Evolutionary conservation across 2,329 filamentous ascomycete genomes (phyloP), one percentile per base, ranked within the genome.

Genomic region (Fusarium dimerum): DNA sequence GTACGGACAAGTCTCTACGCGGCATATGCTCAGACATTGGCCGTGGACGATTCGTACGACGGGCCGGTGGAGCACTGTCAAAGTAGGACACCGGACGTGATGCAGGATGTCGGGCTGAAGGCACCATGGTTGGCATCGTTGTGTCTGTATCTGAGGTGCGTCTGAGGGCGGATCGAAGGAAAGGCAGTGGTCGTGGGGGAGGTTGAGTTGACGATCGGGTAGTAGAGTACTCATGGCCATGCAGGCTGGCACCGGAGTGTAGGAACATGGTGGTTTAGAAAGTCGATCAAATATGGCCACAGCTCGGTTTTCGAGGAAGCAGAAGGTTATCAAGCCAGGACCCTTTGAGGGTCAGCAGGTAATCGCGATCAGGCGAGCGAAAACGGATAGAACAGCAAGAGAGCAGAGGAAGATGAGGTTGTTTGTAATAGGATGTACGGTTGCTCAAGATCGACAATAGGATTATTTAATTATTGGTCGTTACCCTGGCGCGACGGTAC

Each of bases 211-310:
- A 60, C 20, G 68, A 51, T 48, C 69, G 63, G 42, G 70, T 68
- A 51, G 69, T 68, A 30, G 80, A 82, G 61, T 80, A 84, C 65
- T 84, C 81, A 64, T 84, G 82, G 66, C 81, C 82, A 64, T 85
- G 81, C 17, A 85, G 73, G 68, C 81, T 79, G 45, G 82, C 82
- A 43, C 80, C 82, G 16, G 80, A 75, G 62, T 85, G 82, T 34
- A 85, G 71, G 64, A 85, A 82, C 82, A 85, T 85, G 57, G 55
- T 70, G 55, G 40, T 56, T 53, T 52, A 51, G 53, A 45, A 48
- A 32, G n/a, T 52, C 49, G 41, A 62, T 53, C 47, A 55, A 60
- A 63, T 63, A 48, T 38, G 56, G 13, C 10, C 3, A 52, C 47
- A 61, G 54, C 49, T 59, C 45, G 36, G 50, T 51, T 30, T 34